Evolutionary conservation across 305 asterid genomes (phyloP), one percentile per base, ranked within the genome.

Genomic region (Plantago rigida): DNA sequence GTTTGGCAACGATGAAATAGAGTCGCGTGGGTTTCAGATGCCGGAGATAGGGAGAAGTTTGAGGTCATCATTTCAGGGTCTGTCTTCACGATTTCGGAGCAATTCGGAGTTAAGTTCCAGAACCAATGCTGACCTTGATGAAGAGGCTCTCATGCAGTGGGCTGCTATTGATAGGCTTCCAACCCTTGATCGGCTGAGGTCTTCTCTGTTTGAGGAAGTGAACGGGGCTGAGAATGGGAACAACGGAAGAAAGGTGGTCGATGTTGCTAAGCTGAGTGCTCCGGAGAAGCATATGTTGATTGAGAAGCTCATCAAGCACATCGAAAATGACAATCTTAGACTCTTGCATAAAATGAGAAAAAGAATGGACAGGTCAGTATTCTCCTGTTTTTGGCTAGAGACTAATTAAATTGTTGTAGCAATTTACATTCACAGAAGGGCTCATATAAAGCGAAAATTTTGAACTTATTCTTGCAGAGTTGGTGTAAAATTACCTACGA

Each of bases 311-410:
- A 61, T 71, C 5, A 66, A 50, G 34, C 76, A 66, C 60, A 45
- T 66, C 55, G 66, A 63, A 17, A 62, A 71, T 19, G 76, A 71
- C 47, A 71, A 71, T 22, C 69, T 61, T 9, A 5, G 47, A 3
- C 24, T 71, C 47, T 56, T 66, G 47, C 68, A 56, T 5, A 71
- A 71, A 13, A 60, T 55, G 26, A 51, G 76, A 57, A 79, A 65
- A 60, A 71, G 86, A 72, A 69, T 73, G 13, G 71, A 79, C 67
- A 73, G 58, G 88, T 82, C 57, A 64, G 75, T 1, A 0, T 12
- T 55, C 3, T 28, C 59, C 41, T 47, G 29, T 5, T 45, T 50
- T 13, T 13, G 47, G 41, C 36, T 41, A 52, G 41, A 24, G 49
- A 52, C 8, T 47, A 70, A 66, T 26, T 15, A 15, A 44, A 57